phyloP scores from a whole-genome alignment of 352 stramenopile species.

The Phytophthora rubi region DNA sequence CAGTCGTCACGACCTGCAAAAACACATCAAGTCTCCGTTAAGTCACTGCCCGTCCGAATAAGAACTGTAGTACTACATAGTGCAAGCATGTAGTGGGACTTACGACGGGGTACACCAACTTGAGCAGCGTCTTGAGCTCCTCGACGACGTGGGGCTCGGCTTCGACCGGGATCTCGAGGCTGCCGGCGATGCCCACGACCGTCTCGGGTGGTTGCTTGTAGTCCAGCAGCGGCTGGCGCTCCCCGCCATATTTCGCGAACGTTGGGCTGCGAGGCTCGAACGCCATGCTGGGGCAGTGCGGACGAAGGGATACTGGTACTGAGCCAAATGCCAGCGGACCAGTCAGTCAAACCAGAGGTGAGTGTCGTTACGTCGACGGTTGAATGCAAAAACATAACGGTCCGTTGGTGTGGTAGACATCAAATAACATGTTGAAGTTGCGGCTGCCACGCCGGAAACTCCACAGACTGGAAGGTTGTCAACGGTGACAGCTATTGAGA shows the following conservation, averaged over 20 bases:
- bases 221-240: slow-evolving; percentile 20
- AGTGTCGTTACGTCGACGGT: slow-evolving; percentile 20
- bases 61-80: neutral
- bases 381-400: slow-evolving; percentile 16
- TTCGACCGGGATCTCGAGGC: slow-evolving; percentile 25
- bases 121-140: slow-evolving; percentile 54
- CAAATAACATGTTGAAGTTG: neutral
- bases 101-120: slow-evolving; percentile 55
- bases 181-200: slow-evolving; percentile 16
- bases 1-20: slow-evolving; percentile 42
- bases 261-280: slow-evolving; percentile 25
- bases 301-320: slow-evolving; percentile 1
- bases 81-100: neutral
- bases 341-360: neutral
- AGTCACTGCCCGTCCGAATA: neutral
- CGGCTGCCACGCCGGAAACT: no score
- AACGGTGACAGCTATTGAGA: no score
- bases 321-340: neutral
- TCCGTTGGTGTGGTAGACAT: neutral
- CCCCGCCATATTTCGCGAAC: slow-evolving; percentile 14
- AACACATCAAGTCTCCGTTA: slow-evolving; percentile 4
- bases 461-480: no score
- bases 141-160: slow-evolving; percentile 29
- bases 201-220: slow-evolving; percentile 6
- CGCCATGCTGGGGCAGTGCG: slow-evolving; percentile 8